Evolutionary conservation across 176 grass and related monocot species (phyloP).

Genomic region (Oropetium thomaeum): DNA sequence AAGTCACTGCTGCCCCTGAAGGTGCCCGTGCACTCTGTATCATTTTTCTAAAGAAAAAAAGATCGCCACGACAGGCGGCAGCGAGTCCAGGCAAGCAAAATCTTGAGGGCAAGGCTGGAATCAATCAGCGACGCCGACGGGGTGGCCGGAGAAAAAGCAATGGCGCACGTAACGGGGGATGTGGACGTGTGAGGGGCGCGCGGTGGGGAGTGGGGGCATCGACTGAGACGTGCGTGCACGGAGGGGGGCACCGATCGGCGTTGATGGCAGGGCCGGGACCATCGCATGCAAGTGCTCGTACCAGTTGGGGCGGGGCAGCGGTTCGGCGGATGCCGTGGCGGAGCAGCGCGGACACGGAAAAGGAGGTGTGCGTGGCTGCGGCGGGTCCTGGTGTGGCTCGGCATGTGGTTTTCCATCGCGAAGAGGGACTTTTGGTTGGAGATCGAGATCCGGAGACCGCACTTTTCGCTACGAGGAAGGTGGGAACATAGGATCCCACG

Average conservation of each 20-base stretch:
- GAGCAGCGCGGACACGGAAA: not conserved
- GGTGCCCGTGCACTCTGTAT: not conserved
- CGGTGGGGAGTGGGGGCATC: slow-evolving; percentile 41
- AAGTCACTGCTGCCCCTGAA: no score
- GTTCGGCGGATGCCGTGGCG: slow-evolving; percentile 20
- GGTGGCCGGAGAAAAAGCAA: slow-evolving; percentile 19
- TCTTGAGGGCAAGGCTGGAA: not conserved
- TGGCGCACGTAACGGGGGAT: slow-evolving; percentile 30
- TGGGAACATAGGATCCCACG: not conserved
- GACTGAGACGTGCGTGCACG: slow-evolving; percentile 51
- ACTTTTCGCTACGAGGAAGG: not conserved
- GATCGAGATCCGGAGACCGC: not conserved
- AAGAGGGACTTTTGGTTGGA: no score
- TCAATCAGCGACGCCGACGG: not conserved
- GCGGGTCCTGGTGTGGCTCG: not conserved
- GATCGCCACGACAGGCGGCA: no score
- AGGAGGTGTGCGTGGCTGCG: not conserved
- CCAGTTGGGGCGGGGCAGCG: slow-evolving; percentile 21
- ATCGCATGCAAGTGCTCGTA: slow-evolving; percentile 23
- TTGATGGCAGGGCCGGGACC: slow-evolving; percentile 30
- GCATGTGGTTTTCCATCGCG: no score
- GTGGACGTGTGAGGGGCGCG: slow-evolving; percentile 35
- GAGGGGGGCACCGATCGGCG: slow-evolving; percentile 37
- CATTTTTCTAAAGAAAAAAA: no score
- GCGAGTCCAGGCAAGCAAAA: slow-evolving; percentile 1